These are phyloP conservation scores for Schizosaccharomyces osmophilus DNA, from an alignment of 805 yeast species.

Conservation along the genomic window DNA sequence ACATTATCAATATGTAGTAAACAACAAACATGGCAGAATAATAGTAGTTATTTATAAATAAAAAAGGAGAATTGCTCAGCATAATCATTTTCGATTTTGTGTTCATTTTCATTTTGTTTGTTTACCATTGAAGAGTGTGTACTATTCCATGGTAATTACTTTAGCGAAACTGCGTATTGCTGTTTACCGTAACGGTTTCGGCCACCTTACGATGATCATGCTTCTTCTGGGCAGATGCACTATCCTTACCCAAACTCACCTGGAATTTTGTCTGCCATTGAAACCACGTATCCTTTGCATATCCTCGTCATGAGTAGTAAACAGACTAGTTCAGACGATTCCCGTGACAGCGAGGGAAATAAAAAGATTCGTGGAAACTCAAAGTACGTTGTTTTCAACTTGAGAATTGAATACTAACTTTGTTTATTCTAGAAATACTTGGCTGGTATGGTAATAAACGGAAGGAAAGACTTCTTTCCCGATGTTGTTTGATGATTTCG, in stretches of 20 bases:
- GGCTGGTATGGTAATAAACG: neutral
- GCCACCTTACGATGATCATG: too few species aligned
- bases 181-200: too few species aligned
- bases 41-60: too few species aligned
- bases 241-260: neutral
- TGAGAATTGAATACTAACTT: neutral
- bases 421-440: neutral
- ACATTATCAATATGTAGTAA: too few species aligned
- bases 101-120: too few species aligned
- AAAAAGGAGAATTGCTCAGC: too few species aligned
- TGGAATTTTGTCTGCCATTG: neutral
- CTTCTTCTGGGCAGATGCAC: neutral
- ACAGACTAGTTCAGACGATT: neutral
- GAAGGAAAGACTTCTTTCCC: neutral
- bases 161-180: too few species aligned
- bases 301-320: neutral
- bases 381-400: neutral
- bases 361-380: neutral
- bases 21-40: too few species aligned
- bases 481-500: neutral
- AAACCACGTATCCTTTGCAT: neutral
- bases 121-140: too few species aligned
- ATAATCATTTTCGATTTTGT: too few species aligned
- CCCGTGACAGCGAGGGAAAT: neutral
- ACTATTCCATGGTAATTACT: too few species aligned